phyloP scores from a whole-genome alignment of 352 stramenopile species.

The Globisporangium parvum region DNA sequence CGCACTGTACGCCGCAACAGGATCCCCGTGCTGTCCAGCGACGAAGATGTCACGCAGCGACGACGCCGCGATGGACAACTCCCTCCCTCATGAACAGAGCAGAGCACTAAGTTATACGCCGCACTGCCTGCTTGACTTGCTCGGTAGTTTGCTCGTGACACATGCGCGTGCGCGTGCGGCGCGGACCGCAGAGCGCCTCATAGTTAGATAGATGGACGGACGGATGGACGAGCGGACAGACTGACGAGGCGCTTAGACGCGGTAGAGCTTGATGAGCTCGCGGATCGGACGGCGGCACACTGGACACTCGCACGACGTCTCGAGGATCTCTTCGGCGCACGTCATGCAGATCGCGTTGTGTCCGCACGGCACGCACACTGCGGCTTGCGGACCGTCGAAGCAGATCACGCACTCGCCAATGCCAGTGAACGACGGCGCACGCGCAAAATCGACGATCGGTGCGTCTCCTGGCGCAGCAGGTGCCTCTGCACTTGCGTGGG shows the following conservation, averaged over 20 bases:
- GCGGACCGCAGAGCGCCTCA: not conserved
- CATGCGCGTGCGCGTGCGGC: not conserved
- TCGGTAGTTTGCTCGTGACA: too few relatives aligned
- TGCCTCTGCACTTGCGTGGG: not conserved
- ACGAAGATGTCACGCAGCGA: too few relatives aligned
- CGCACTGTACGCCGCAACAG: too few relatives aligned
- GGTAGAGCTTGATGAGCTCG: slow-evolving; percentile 77
- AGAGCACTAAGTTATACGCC: not conserved
- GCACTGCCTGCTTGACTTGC: not conserved
- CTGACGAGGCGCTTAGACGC: slow-evolving; percentile 41
- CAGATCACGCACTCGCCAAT: slow-evolving; percentile 76
- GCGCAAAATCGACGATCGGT: slow-evolving; percentile 29
- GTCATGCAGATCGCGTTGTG: slow-evolving; percentile 81
- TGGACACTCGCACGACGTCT: slow-evolving; percentile 52
- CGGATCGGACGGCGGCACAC: slow-evolving; percentile 63
- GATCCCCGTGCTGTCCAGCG: too few relatives aligned
- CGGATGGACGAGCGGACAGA: not conserved
- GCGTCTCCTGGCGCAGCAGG: not conserved
- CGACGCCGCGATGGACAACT: not conserved
- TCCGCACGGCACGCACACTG: slow-evolving; percentile 75
- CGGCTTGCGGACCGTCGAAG: slow-evolving; percentile 66
- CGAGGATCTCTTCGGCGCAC: slow-evolving; percentile 65
- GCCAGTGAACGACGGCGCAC: slow-evolving; percentile 27
- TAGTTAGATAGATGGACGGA: not conserved
- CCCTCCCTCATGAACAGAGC: not conserved